These are phyloP conservation scores for Brassica rapa DNA, from an alignment of 345 rosid genomes.

Conservation along the genomic window DNA sequence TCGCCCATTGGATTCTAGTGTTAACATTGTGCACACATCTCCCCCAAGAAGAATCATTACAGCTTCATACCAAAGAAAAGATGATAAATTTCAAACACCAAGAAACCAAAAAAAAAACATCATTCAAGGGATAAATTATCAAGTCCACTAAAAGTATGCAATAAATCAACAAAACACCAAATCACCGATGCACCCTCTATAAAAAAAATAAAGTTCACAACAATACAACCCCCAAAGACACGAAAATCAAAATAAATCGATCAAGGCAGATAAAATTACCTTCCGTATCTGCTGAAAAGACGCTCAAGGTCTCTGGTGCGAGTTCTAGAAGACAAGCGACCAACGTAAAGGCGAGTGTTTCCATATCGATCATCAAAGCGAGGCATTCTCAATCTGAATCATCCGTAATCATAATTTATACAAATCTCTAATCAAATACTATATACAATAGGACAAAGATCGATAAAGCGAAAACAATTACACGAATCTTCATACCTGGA, in stretches of 20 bases:
- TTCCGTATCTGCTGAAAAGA: slow-evolving; percentile 64
- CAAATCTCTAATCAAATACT: neutral
- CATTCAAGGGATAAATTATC: too few relatives aligned
- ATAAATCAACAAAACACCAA: too few relatives aligned
- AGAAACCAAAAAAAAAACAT: neutral
- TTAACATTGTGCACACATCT: neutral
- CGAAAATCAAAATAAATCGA: neutral
- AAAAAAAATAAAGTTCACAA: too few relatives aligned
- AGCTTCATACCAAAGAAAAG: neutral
- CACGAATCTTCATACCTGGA: slow-evolving; percentile 22
- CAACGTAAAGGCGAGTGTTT: slow-evolving; percentile 63
- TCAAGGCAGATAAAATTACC: slow-evolving; percentile 37
- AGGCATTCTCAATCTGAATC: slow-evolving; percentile 51
- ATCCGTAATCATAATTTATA: neutral
- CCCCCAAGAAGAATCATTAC: neutral
- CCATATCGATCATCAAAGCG: slow-evolving; percentile 55
- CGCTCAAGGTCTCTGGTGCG: slow-evolving; percentile 61
- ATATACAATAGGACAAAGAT: neutral
- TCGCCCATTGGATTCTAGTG: neutral
- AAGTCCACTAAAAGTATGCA: too few relatives aligned
- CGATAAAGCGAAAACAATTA: neutral
- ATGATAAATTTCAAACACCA: neutral
- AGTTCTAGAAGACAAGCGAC: slow-evolving; percentile 59
- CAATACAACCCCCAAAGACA: too few relatives aligned
- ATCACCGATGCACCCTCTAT: too few relatives aligned